Conservation (phyloP, 163 green algal species). For the Scenedesmus sp. region DNA sequence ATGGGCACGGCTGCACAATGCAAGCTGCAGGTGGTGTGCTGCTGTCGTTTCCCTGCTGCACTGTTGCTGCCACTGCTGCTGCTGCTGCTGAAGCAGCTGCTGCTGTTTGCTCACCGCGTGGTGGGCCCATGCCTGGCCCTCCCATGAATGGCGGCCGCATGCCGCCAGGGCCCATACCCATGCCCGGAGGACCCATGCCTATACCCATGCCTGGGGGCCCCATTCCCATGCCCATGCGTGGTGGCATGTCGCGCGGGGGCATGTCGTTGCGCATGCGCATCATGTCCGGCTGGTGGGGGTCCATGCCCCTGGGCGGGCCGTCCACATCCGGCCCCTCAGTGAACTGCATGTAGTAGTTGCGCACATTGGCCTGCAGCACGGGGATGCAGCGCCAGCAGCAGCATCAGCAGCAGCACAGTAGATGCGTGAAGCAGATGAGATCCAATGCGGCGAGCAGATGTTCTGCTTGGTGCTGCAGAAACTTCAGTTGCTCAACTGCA, state of each 20-base stretch:
- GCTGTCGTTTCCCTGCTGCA: neutral
- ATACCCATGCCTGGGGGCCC: neutral
- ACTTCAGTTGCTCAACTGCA: no score
- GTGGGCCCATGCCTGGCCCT: slow-evolving; percentile 1
- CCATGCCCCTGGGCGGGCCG: neutral
- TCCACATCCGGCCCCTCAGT: slow-evolving; percentile 60
- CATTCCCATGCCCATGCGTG: neutral
- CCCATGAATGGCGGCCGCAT: neutral
- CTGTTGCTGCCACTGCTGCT: neutral
- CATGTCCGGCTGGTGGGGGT: slow-evolving; percentile 37
- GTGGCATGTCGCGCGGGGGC: neutral
- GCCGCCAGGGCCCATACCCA: neutral
- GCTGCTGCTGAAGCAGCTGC: neutral
- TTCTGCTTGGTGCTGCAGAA: no score
- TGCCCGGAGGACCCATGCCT: neutral
- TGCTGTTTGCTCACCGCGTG: neutral
- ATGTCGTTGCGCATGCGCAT: slow-evolving; percentile 30
- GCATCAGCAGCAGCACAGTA: neutral
- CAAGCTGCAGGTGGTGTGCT: neutral
- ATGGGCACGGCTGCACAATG: neutral
- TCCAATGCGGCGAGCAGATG: no score
- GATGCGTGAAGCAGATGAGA: no score
- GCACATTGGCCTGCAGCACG: slow-evolving; percentile 78
- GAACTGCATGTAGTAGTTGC: slow-evolving; percentile 92
- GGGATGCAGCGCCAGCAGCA: neutral